Conservation (phyloP, 495 filamentous ascomycete genomes). For the Talaromyces nanjingensis region DNA sequence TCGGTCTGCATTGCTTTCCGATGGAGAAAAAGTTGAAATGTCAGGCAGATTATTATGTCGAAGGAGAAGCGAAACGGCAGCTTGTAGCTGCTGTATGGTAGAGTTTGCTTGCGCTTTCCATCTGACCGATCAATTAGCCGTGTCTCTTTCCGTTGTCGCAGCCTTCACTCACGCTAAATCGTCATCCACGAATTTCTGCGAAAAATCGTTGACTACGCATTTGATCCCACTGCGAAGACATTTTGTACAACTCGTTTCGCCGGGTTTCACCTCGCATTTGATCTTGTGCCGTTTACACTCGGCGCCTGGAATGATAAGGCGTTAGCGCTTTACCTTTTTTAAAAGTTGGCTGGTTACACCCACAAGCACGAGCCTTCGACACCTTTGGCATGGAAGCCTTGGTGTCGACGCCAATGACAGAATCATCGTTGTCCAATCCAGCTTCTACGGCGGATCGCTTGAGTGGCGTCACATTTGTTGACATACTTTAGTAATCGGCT, state of each 20-base stretch:
- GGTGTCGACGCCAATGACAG: background rate
- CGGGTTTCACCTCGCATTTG: conserved; percentile 37
- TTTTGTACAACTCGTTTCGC: conserved; percentile 37
- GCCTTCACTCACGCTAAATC: conserved; percentile 32
- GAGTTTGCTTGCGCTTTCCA: conserved; percentile 39
- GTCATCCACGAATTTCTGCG: conserved; percentile 43
- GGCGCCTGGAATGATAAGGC: conserved; percentile 24
- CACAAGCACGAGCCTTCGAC: conserved; percentile 43
- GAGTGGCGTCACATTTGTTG: conserved; percentile 24
- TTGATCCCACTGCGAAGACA: conserved; percentile 41
- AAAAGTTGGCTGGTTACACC: conserved; percentile 15
- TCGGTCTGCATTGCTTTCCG: conserved; percentile 23
- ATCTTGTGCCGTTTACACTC: conserved; percentile 45
- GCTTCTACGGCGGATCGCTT: conserved; percentile 39
- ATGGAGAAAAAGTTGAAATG: conserved; percentile 29
- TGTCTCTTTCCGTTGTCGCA: background rate
- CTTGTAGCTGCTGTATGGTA: conserved; percentile 35
- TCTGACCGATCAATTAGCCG: conserved; percentile 16
- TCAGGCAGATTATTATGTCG: conserved; percentile 33
- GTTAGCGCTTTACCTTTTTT: conserved; percentile 7
- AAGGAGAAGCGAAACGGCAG: conserved; percentile 38
- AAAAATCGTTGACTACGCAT: conserved; percentile 43
- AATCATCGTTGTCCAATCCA: conserved; percentile 24
- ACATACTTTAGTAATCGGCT: conserved; percentile 7
- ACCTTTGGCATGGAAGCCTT: conserved; percentile 26